phyloP scores from a whole-genome alignment of 73 alveolate genomes.

The Paramecium caudatum region DNA sequence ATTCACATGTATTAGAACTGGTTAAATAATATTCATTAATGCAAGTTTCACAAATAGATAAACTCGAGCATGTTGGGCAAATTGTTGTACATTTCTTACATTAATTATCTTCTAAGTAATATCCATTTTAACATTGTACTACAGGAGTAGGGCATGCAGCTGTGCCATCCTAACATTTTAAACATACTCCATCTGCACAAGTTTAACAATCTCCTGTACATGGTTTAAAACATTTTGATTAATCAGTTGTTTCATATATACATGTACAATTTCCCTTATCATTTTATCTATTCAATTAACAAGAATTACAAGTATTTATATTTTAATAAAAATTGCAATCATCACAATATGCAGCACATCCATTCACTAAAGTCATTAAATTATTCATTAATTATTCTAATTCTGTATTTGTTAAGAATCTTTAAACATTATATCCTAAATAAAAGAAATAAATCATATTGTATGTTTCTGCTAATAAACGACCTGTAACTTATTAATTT shows the following conservation, averaged over 20 bases:
- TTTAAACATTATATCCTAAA: not conserved
- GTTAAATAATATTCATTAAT: not conserved
- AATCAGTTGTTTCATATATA: not conserved
- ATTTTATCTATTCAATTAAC: constrained; percentile 22
- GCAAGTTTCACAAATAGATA: not conserved
- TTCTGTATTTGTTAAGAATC: not conserved
- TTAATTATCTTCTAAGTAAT: not conserved
- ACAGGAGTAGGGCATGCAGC: not conserved
- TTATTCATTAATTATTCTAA: not conserved
- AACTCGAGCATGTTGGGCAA: not conserved
- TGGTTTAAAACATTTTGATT: not conserved
- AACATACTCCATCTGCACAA: constrained; percentile 13
- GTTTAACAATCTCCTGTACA: not conserved
- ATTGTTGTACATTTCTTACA: not conserved
- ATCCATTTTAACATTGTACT: not conserved
- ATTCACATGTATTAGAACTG: not conserved
- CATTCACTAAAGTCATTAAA: constrained; percentile 27
- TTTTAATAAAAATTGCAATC: not conserved
- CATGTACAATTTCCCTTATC: not conserved
- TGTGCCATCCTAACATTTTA: not conserved
- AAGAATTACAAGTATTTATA: not conserved
- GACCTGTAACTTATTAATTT: not conserved
- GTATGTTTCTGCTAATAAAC: not conserved
- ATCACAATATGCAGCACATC: not conserved
- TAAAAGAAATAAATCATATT: constrained; percentile 35